Evolutionary conservation across 352 stramenopile species (phyloP).

Genomic region (Globisporangium cederbergense): DNA sequence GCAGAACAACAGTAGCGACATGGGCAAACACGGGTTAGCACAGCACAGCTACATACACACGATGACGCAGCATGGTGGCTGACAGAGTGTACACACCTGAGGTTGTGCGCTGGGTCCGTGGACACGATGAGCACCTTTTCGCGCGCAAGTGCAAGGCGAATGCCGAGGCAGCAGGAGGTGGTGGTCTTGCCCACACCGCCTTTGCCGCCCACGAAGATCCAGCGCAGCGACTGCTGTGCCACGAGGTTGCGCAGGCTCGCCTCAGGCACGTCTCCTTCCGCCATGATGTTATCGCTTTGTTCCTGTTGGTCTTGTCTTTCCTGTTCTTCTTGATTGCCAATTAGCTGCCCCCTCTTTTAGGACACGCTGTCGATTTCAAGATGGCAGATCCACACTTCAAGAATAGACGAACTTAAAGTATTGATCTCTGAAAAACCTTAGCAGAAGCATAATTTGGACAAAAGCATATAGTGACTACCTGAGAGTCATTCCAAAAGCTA

Average conservation of each 20-base stretch:
- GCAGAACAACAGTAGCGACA: neutral
- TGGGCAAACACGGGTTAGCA: neutral
- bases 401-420: too few relatives aligned
- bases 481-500: neutral
- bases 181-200: constrained; percentile 96
- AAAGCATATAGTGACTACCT: too few relatives aligned
- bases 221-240: constrained; percentile 85
- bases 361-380: too few relatives aligned
- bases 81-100: constrained; percentile 53
- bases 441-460: too few relatives aligned
- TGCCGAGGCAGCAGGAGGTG: constrained; percentile 96
- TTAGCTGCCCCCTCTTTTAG: too few relatives aligned
- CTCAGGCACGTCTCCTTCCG: constrained; percentile 68
- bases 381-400: too few relatives aligned
- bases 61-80: neutral
- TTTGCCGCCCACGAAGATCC: constrained; percentile 96
- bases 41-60: neutral
- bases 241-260: constrained; percentile 90
- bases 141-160: constrained; percentile 87
- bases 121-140: constrained; percentile 98
- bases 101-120: constrained; percentile 99
- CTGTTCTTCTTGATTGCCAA: constrained; percentile 1
- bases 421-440: too few relatives aligned
- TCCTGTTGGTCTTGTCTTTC: neutral
- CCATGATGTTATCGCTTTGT: constrained; percentile 11